These are phyloP conservation scores for Phytophthora citricola DNA, from an alignment of 352 stramenopile genomes.

Conservation along the genomic window DNA sequence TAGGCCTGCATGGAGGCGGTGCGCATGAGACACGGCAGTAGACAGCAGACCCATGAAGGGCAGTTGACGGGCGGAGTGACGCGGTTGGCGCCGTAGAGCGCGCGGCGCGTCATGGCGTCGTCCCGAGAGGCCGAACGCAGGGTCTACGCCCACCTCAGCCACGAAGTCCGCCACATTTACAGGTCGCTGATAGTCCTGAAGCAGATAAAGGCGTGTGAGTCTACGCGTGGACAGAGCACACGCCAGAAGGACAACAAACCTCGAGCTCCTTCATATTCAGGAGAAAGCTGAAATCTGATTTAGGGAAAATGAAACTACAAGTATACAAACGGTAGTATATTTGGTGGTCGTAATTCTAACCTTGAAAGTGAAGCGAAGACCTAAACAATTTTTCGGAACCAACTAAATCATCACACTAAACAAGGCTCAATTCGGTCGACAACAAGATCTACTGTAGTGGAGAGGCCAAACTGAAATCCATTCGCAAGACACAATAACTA, in stretches of 20 bases:
- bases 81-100: constrained; percentile 87
- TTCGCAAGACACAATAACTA: too few species aligned
- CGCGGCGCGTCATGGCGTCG: constrained; percentile 72
- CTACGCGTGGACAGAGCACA: neutral
- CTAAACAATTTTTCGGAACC: too few species aligned
- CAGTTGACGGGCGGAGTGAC: constrained; percentile 93
- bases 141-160: constrained; percentile 66
- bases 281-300: constrained; percentile 19
- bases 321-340: constrained; percentile 1
- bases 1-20: constrained; percentile 93
- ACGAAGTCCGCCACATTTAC: constrained; percentile 63
- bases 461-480: too few species aligned
- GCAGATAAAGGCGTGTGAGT: neutral
- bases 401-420: too few species aligned
- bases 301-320: neutral
- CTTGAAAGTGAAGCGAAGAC: too few species aligned
- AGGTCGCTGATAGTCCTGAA: constrained; percentile 49
- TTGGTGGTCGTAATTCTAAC: neutral
- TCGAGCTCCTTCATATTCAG: constrained; percentile 26
- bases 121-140: constrained; percentile 67
- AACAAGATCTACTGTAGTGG: too few species aligned
- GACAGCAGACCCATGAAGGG: constrained; percentile 93
- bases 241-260: neutral
- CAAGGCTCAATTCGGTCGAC: too few species aligned
- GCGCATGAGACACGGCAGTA: constrained; percentile 94